Evolutionary conservation across 352 stramenopile species (phyloP).

Genomic region (Phytophthora rubi): DNA sequence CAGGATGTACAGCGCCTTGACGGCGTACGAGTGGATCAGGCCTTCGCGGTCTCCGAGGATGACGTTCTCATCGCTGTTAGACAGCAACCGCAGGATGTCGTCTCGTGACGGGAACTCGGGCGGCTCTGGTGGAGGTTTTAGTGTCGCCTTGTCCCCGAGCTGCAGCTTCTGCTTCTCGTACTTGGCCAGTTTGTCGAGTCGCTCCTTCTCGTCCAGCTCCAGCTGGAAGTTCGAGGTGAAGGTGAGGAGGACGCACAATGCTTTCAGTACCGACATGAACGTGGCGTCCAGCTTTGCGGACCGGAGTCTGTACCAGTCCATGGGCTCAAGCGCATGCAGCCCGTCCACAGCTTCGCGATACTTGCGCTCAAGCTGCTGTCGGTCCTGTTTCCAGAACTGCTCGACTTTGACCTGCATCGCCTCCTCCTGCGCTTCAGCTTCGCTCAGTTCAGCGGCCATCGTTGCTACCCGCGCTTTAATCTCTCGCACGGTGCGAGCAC

Average conservation of each 20-base stretch:
- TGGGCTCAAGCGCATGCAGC: constrained; percentile 54
- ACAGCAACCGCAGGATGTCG: constrained; percentile 73
- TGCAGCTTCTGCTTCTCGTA: constrained; percentile 35
- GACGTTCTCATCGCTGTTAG: constrained; percentile 83
- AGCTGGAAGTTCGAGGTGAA: constrained; percentile 79
- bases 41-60: constrained; percentile 79
- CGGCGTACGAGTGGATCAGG: constrained; percentile 77
- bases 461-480: constrained; percentile 36
- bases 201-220: constrained; percentile 35
- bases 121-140: constrained; percentile 23
- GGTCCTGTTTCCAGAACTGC: constrained; percentile 76
- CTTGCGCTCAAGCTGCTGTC: constrained; percentile 53
- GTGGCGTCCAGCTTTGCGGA: constrained; percentile 64
- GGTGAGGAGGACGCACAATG: constrained; percentile 70
- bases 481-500: constrained; percentile 51
- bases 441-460: constrained; percentile 45
- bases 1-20: constrained; percentile 82
- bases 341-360: constrained; percentile 72
- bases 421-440: constrained; percentile 61
- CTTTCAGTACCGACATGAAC: constrained; percentile 68
- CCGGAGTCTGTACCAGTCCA: constrained; percentile 82
- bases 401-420: constrained; percentile 84
- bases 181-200: constrained; percentile 21
- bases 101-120: constrained; percentile 55
- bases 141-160: constrained; percentile 16